Conservation (phyloP, 2,329 filamentous ascomycete genomes). For the Alternaria rosae region DNA sequence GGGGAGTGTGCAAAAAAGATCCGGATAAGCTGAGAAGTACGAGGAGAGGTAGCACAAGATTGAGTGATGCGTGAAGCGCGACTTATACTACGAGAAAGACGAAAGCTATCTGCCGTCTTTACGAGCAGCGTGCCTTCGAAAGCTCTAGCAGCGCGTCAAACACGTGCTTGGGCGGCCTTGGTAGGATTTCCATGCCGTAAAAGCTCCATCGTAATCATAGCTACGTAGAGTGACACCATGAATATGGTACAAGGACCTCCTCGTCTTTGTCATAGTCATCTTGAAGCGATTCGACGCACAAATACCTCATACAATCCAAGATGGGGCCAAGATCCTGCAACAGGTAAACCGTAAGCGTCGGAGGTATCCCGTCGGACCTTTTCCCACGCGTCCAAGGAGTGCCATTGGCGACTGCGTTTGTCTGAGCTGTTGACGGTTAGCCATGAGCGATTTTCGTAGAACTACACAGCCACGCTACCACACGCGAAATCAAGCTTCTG, state of each 20-base stretch:
- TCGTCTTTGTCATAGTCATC: slow-evolving; percentile 12
- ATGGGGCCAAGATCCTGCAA: slow-evolving; percentile 13
- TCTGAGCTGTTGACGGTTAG: slow-evolving; percentile 34
- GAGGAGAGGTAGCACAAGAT: slow-evolving; percentile 8
- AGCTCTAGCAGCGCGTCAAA: slow-evolving; percentile 4
- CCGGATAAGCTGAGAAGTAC: slow-evolving; percentile 10
- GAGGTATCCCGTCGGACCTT: slow-evolving; percentile 10
- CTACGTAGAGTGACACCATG: slow-evolving; percentile 6
- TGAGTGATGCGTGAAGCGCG: slow-evolving; percentile 6
- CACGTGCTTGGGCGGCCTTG: slow-evolving; percentile 8
- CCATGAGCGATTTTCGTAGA: slow-evolving; percentile 32
- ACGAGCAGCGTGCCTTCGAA: slow-evolving; percentile 10
- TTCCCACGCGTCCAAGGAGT: slow-evolving; percentile 21
- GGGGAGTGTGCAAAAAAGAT: slow-evolving; percentile 4
- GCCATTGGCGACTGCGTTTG: slow-evolving; percentile 13
- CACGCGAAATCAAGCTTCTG: slow-evolving; percentile 9
- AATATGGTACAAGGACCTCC: slow-evolving; percentile 10
- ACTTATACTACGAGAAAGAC: slow-evolving; percentile 15
- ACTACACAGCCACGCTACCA: slow-evolving; percentile 27
- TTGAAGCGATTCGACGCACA: slow-evolving; percentile 30
- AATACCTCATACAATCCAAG: slow-evolving; percentile 30
- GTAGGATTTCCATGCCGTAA: slow-evolving; percentile 14
- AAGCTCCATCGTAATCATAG: slow-evolving; percentile 1
- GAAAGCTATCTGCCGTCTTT: not conserved
- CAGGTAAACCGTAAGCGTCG: slow-evolving; percentile 18